Conservation (phyloP, 2,329 filamentous ascomycete species). For the Cladorrhinum sp. region DNA sequence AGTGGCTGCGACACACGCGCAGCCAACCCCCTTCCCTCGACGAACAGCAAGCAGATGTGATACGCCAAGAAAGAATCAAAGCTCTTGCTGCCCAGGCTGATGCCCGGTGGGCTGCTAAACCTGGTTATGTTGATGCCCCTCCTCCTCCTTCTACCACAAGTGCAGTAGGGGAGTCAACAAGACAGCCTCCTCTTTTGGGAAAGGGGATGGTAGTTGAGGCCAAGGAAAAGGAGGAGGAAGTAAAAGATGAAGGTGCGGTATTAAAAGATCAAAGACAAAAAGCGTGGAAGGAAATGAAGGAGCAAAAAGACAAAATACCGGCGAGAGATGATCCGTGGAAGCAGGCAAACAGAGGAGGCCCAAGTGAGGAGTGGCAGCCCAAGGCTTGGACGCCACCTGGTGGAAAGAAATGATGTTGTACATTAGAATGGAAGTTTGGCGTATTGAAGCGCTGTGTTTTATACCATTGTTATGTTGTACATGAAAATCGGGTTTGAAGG, state of each 20-base stretch:
- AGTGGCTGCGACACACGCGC: slow-evolving; percentile 64
- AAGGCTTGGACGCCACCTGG: slow-evolving; percentile 53
- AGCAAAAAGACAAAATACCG: slow-evolving; percentile 10
- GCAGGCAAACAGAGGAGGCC: slow-evolving; percentile 46
- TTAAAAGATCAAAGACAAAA: slow-evolving; percentile 18
- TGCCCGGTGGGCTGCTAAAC: slow-evolving; percentile 61
- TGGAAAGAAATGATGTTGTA: slow-evolving; percentile 28
- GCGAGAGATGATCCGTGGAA: slow-evolving; percentile 55
- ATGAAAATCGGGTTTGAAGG: not conserved
- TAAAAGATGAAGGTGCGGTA: slow-evolving; percentile 1
- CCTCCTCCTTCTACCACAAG: slow-evolving; percentile 1
- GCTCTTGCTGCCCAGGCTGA: slow-evolving; percentile 60
- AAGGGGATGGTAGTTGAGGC: slow-evolving; percentile 17
- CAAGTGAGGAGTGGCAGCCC: slow-evolving; percentile 67
- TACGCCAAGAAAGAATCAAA: slow-evolving; percentile 52
- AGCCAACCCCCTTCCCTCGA: slow-evolving; percentile 50
- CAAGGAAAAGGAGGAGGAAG: not conserved
- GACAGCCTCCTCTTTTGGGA: slow-evolving; percentile 29
- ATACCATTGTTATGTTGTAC: not conserved
- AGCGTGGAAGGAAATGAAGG: slow-evolving; percentile 20
- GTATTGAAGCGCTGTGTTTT: not conserved
- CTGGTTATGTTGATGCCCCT: slow-evolving; percentile 45
- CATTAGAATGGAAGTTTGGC: not conserved
- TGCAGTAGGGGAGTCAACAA: slow-evolving; percentile 18
- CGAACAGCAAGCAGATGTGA: slow-evolving; percentile 55